Evolutionary conservation across 176 grass and related monocot genomes (phyloP).

Genomic region (Bromus sterilis): DNA sequence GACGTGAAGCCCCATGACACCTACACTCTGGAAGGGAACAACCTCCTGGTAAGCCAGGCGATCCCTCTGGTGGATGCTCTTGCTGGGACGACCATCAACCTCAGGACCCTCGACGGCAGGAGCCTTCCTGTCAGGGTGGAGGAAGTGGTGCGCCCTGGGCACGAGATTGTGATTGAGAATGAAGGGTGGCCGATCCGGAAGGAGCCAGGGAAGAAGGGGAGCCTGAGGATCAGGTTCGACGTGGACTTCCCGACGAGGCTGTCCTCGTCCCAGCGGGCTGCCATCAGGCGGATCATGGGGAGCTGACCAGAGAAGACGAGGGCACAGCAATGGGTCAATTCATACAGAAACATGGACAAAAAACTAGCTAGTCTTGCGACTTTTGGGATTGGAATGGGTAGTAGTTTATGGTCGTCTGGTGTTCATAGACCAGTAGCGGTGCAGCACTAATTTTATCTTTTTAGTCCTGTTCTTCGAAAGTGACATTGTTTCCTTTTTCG

Average conservation of each 20-base stretch:
- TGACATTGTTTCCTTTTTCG: background rate
- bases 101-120: slow-evolving; percentile 41
- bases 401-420: background rate
- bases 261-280: slow-evolving; percentile 22
- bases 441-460: background rate
- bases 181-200: slow-evolving; percentile 53
- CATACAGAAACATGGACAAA: slow-evolving; percentile 4
- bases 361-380: background rate
- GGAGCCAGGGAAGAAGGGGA: slow-evolving; percentile 51
- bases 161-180: slow-evolving; percentile 34
- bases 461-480: slow-evolving; percentile 12
- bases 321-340: background rate
- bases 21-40: slow-evolving; percentile 61
- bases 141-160: slow-evolving; percentile 47
- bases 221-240: slow-evolving; percentile 45
- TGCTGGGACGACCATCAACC: slow-evolving; percentile 35
- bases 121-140: slow-evolving; percentile 35
- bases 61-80: slow-evolving; percentile 57
- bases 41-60: slow-evolving; percentile 38
- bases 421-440: background rate
- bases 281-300: slow-evolving; percentile 34
- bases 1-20: slow-evolving; percentile 56
- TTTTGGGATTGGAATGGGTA: slow-evolving; percentile 3
- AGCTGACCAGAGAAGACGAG: background rate
- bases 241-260: slow-evolving; percentile 44